phyloP scores from a whole-genome alignment of 257 asterid species.

The Capsicum baccatum region DNA sequence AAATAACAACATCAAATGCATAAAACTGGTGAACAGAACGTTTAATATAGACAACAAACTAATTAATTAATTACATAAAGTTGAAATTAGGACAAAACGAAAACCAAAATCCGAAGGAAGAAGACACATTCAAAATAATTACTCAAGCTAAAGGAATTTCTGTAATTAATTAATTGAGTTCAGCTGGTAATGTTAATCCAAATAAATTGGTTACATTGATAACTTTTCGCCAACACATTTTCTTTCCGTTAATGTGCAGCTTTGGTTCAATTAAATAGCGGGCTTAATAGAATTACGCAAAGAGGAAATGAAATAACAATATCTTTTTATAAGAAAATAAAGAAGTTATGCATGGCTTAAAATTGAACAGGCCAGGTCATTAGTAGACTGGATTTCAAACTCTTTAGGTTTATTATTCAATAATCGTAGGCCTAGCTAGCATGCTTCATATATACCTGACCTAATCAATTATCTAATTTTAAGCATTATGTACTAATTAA shows the following conservation, averaged over 20 bases:
- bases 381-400: neutral
- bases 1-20: no score
- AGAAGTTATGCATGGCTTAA: neutral
- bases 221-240: neutral
- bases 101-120: neutral
- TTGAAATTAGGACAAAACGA: neutral
- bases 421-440: neutral
- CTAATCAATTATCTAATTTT: neutral
- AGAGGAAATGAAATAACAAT: neutral
- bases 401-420: neutral
- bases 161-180: neutral
- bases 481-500: neutral
- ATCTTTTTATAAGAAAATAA: neutral
- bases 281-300: neutral
- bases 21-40: neutral
- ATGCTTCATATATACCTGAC: conserved; percentile 5
- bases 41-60: neutral
- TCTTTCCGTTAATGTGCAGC: neutral
- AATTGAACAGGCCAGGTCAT: conserved; percentile 21
- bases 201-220: neutral
- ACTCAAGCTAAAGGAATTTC: neutral
- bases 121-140: neutral
- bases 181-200: neutral
- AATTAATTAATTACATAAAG: neutral
- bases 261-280: neutral